Percentiles rank a stretch among this genome's conserved stretches.
These are phyloP conservation scores for Hordeum vulgare DNA, from an alignment of 176 grass and related monocot species.

Conservation along the genomic window MorexV3_pseudomolecules_assembly NC_058520.1:408923658-408924157, in stretches of 20 bases:
- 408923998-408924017: no score
- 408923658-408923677: neutral
- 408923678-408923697: neutral
- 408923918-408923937: no score
- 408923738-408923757: neutral
- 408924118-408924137: no score
- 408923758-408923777: neutral
- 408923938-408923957: no score
- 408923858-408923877: conserved; percentile 34
- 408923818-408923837: neutral
- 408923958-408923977: no score
- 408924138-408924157: no score
- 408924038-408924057: neutral
- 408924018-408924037: neutral
- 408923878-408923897: neutral
- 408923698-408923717: conserved; percentile 17
- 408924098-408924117: no score
- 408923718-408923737: neutral
- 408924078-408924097: no score
- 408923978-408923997: no score
- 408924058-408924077: no score
- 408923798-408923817: neutral
- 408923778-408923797: neutral
- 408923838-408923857: neutral
- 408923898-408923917: no score